Conservation (phyloP, 2,329 filamentous ascomycete species). For the Paraconiothyrium sp. region DNA sequence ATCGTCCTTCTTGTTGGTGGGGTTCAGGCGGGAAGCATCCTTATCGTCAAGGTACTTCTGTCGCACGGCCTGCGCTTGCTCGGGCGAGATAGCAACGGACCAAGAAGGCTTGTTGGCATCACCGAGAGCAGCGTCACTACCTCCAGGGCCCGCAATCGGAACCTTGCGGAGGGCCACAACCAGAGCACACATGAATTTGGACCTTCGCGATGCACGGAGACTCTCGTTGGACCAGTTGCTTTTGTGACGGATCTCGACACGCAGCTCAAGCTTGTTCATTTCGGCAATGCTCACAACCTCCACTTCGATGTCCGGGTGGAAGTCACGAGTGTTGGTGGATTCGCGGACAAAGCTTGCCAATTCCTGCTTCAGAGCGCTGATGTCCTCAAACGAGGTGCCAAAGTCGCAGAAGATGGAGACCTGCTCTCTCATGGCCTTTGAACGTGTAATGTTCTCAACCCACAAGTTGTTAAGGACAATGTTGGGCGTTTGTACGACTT, state of each 20-base stretch:
- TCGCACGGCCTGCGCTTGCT: slow-evolving; percentile 71
- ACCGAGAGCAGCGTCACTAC: slow-evolving; percentile 70
- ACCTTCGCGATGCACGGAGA: slow-evolving; percentile 80
- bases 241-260: slow-evolving; percentile 88
- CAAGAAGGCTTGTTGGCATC: slow-evolving; percentile 78
- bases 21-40: slow-evolving; percentile 73
- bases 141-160: slow-evolving; percentile 84
- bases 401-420: slow-evolving; percentile 83
- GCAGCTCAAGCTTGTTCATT: slow-evolving; percentile 86
- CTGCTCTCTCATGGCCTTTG: slow-evolving; percentile 89
- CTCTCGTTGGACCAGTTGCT: slow-evolving; percentile 72
- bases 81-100: slow-evolving; percentile 77
- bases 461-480: slow-evolving; percentile 91
- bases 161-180: slow-evolving; percentile 85
- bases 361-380: slow-evolving; percentile 84
- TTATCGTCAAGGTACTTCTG: slow-evolving; percentile 60
- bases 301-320: slow-evolving; percentile 83
- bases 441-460: slow-evolving; percentile 93
- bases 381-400: slow-evolving; percentile 87
- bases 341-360: slow-evolving; percentile 85
- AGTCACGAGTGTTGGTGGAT: slow-evolving; percentile 89
- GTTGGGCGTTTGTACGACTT: slow-evolving; percentile 85
- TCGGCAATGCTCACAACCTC: slow-evolving; percentile 81
- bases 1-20: slow-evolving; percentile 51
- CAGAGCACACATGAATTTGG: slow-evolving; percentile 96